Evolutionary conservation across 2,329 filamentous ascomycete genomes (phyloP), one percentile per base, ranked within the genome.

Genomic region (Samsoniella hepiali): DNA sequence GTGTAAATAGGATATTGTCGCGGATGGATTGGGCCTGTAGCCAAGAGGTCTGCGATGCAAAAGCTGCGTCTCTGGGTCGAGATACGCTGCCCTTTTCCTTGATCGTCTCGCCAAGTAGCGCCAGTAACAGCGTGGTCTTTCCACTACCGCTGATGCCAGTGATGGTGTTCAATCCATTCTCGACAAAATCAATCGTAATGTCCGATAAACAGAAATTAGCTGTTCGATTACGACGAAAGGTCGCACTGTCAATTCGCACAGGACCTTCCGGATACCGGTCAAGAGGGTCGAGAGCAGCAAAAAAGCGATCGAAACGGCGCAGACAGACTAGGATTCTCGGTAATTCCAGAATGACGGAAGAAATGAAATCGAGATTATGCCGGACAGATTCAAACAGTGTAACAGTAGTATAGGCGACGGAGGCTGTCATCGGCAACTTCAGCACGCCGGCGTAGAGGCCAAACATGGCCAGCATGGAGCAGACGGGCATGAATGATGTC

Each of bases 31-130:
- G 81, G 59, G 84, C 85, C 67, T 85, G 83, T 2, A 86, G 73
- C 84, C 84, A 86, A 0, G 84, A 74, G 2, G 81, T 81, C 64
- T 86, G 84, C 2, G 84, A 84, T 3, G 82, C 82, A 70, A 83
- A 87, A 0, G 82, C 83, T 31, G 85, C 75, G 59, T 85, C 83
- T 31, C 74, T 72, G 1, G 82, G 82, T 10, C 79, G 76, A 5
- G 79, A 80, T 15, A 85, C 76, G 15, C 70, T 70, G 15, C 83
- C 84, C 2, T 66, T 67, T 63, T 83, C 80, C 32, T 82, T 69
- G 56, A 83, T 74, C 2, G 82, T 83, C 71, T 86, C 83, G 9
- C 84, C 83, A 3, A 86, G 75, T 9, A 86, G 81, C 3, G 82
- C 78, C 53, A 83, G 72, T 29, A 86, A 72, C 2, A 87, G 72